phyloP scores from a whole-genome alignment of 495 filamentous ascomycete genomes.

The Talaromyces borbonicus region DNA sequence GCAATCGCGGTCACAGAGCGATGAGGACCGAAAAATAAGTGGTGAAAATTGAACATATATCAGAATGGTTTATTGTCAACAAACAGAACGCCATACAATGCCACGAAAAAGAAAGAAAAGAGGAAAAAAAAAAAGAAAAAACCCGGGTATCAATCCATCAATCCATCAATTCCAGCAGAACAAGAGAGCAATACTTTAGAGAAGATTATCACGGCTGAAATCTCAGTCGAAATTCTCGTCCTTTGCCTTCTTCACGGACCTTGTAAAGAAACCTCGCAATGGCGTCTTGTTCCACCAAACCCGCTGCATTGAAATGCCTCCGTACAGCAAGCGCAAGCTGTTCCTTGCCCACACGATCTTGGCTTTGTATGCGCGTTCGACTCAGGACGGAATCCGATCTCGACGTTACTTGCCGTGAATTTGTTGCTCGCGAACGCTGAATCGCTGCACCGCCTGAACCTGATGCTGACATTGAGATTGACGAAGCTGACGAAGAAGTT shows the following conservation, averaged over 20 bases:
- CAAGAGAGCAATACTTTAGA: background rate
- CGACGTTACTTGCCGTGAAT: background rate
- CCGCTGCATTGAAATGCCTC: constrained; percentile 83
- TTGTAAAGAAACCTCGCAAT: constrained; percentile 84
- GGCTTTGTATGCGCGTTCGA: constrained; percentile 28
- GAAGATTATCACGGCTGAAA: constrained; percentile 29
- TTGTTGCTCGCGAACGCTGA: constrained; percentile 5
- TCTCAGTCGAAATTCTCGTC: constrained; percentile 33
- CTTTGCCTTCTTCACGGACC: constrained; percentile 44
- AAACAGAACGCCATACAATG: too few relatives aligned
- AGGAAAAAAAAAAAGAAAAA: too few relatives aligned
- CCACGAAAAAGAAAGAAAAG: too few relatives aligned
- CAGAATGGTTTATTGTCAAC: too few relatives aligned
- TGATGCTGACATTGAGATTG: constrained; percentile 5
- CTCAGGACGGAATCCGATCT: constrained; percentile 10
- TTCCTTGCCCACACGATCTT: constrained; percentile 61
- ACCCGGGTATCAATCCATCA: constrained; percentile 4
- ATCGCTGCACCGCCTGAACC: constrained; percentile 7
- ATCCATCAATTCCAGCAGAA: background rate
- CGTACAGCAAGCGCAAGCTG: constrained; percentile 72
- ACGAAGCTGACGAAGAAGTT: background rate
- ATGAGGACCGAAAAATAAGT: background rate
- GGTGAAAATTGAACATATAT: background rate
- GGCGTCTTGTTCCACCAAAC: constrained; percentile 77
- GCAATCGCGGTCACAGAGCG: too few relatives aligned